Percentiles rank a stretch among this genome's conserved stretches.
Evolutionary conservation across 768 basidiomycete genomes (phyloP).

Genomic region (Suillus alpinus): DNA sequence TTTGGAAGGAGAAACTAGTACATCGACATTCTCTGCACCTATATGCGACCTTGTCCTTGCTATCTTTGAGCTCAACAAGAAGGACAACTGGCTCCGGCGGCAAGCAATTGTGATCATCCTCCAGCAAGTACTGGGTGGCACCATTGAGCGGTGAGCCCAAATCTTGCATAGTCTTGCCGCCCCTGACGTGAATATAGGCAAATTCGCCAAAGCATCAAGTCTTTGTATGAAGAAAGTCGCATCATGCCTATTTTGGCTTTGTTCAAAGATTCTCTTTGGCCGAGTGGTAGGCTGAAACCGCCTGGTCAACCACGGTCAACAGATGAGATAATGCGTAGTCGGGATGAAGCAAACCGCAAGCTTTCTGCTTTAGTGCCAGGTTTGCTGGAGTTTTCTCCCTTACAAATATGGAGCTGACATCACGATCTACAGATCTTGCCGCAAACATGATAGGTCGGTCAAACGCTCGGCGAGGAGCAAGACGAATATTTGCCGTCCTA

Average conservation of each 20-base stretch:
- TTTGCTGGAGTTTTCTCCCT: conserved; percentile 29
- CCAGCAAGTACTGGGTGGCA: conserved; percentile 93
- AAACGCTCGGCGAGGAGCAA: conserved; percentile 90
- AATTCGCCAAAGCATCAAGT: conserved; percentile 75
- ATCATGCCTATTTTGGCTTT: conserved; percentile 62
- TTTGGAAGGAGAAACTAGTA: conserved; percentile 83
- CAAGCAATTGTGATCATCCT: conserved; percentile 96
- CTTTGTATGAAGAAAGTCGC: conserved; percentile 64
- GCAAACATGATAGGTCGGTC: conserved; percentile 98
- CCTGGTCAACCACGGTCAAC: conserved; percentile 63
- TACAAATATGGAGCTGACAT: not conserved
- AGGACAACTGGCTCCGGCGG: conserved; percentile 93
- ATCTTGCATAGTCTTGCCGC: not conserved
- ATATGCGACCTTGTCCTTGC: conserved; percentile 93
- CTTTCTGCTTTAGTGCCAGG: conserved; percentile 91
- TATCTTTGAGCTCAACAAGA: conserved; percentile 92
- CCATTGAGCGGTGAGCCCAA: conserved; percentile 80
- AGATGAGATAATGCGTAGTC: conserved; percentile 77
- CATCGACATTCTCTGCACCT: conserved; percentile 86
- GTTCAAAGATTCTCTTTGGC: conserved; percentile 81
- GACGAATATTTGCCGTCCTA: conserved; percentile 88
- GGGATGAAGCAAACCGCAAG: conserved; percentile 87
- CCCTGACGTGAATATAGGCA: conserved; percentile 52
- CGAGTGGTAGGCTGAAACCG: conserved; percentile 71
- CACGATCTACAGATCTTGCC: conserved; percentile 64